phyloP scores from a whole-genome alignment of 106 monocot genomes.

The Phalaenopsis equestris region DNA sequence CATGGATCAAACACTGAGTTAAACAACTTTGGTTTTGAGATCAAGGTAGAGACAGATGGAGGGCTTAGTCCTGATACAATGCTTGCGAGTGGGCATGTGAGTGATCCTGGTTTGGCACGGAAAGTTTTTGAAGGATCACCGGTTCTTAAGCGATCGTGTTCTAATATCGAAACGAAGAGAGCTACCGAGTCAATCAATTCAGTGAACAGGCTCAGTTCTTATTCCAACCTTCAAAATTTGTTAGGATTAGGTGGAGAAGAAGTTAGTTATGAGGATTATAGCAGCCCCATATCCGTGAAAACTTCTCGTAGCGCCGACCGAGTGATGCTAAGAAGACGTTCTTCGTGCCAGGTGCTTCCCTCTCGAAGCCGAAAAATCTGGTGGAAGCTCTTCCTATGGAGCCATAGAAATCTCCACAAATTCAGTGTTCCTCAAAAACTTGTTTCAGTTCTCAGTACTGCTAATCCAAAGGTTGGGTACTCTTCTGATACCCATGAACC shows the following conservation, averaged over 20 bases:
- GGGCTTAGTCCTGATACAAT: conserved; percentile 21
- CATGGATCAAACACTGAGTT: conserved; percentile 12
- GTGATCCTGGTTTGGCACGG: conserved; percentile 43
- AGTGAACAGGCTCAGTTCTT: conserved; percentile 29
- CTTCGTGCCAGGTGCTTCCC: conserved; percentile 85
- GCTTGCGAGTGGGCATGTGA: conserved; percentile 41
- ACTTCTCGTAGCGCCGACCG: conserved; percentile 60
- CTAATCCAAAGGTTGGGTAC: conserved; percentile 50
- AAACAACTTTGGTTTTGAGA: conserved; percentile 7
- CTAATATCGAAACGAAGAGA: conserved; percentile 79
- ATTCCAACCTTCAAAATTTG: conserved; percentile 32
- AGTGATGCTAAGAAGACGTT: conserved; percentile 79
- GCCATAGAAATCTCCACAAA: conserved; percentile 75
- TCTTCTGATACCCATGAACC: conserved; percentile 75
- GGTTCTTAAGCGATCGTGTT: conserved; percentile 64
- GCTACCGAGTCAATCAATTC: conserved; percentile 4
- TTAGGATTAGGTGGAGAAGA: background rate
- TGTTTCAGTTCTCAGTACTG: background rate
- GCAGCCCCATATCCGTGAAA: conserved; percentile 46
- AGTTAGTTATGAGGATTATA: conserved; percentile 12
- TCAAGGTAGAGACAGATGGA: conserved; percentile 24
- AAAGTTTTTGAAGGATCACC: conserved; percentile 30
- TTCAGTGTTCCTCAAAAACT: conserved; percentile 12
- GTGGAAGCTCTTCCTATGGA: conserved; percentile 97
- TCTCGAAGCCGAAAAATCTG: conserved; percentile 86